Evolutionary conservation across 73 alveolate genomes (phyloP).

Genomic region (Paramecium primaurelia): DNA sequence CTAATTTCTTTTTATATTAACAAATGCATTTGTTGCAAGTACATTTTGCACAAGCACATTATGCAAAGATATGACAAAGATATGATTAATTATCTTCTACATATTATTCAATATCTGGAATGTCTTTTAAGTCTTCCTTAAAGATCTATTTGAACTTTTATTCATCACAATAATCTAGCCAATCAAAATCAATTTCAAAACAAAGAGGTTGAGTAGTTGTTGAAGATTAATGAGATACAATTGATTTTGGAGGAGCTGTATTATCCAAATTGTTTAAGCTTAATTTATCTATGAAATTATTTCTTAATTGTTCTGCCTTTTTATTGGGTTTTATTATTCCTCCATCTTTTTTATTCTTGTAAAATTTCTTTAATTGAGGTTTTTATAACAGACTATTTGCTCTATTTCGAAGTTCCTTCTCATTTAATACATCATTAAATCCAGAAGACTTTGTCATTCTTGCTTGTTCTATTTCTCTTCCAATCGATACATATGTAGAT

Average conservation of each 20-base stretch:
- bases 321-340: slow-evolving; percentile 18
- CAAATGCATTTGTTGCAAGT: slow-evolving; percentile 20
- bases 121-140: slow-evolving; percentile 13
- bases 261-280: background rate
- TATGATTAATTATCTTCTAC: slow-evolving; percentile 2
- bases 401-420: background rate
- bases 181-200: slow-evolving; percentile 27
- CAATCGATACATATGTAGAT: background rate
- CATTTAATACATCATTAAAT: background rate
- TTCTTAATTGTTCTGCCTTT: background rate
- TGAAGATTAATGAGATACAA: background rate
- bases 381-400: background rate
- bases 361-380: background rate
- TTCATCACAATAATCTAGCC: slow-evolving; percentile 37
- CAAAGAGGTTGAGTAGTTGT: background rate
- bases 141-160: background rate
- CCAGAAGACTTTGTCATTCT: background rate
- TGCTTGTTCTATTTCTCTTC: background rate
- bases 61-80: slow-evolving; percentile 12
- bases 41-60: slow-evolving; percentile 52
- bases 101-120: slow-evolving; percentile 12
- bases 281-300: background rate
- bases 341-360: slow-evolving; percentile 6
- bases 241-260: background rate
- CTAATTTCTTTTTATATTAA: background rate